These are phyloP conservation scores for Fereydounia khargensis DNA, from an alignment of 1,284 basidiomycete species.

Conservation along the genomic window DNA sequence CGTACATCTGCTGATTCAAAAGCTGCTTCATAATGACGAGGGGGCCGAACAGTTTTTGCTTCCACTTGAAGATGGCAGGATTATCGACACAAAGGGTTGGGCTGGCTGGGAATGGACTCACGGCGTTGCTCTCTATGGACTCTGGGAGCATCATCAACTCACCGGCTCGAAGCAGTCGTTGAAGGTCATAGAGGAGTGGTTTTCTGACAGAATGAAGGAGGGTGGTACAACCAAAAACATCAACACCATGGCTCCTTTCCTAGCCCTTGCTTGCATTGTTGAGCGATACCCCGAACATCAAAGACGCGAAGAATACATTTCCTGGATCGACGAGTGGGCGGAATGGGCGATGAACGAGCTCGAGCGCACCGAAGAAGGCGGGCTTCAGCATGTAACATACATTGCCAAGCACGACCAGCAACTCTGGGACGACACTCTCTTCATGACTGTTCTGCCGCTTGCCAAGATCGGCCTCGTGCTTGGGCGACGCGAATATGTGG, in stretches of 20 bases:
- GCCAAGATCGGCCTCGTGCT: slow-evolving; percentile 67
- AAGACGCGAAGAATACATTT: too few relatives aligned
- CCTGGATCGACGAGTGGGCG: slow-evolving; percentile 66
- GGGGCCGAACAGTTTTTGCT: slow-evolving; percentile 65
- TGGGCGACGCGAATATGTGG: slow-evolving; percentile 63
- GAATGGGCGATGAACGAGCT: slow-evolving; percentile 68
- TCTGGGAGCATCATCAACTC: slow-evolving; percentile 61
- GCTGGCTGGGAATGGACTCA: slow-evolving; percentile 71
- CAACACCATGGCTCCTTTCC: slow-evolving; percentile 68
- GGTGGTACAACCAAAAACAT: slow-evolving; percentile 69
- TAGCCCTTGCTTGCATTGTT: slow-evolving; percentile 65
- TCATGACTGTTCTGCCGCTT: slow-evolving; percentile 67
- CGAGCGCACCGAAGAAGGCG: slow-evolving; percentile 65
- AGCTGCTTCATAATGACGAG: slow-evolving; percentile 63
- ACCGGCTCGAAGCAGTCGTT: slow-evolving; percentile 61
- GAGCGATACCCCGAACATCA: slow-evolving; percentile 57
- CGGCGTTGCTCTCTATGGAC: slow-evolving; percentile 57
- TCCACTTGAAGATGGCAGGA: slow-evolving; percentile 63
- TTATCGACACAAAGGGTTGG: slow-evolving; percentile 70
- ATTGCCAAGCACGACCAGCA: slow-evolving; percentile 64
- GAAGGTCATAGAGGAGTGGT: slow-evolving; percentile 65
- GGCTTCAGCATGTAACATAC: slow-evolving; percentile 68
- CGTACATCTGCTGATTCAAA: slow-evolving; percentile 24
- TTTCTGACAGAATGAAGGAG: slow-evolving; percentile 62
- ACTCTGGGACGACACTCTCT: slow-evolving; percentile 69